A percentile compares a stretch with the other conserved stretches of the same genome.
These are phyloP conservation scores for Chrysochromulina tobinii DNA, from an alignment of 78 protist genomes.

Conservation along the genomic window DNA sequence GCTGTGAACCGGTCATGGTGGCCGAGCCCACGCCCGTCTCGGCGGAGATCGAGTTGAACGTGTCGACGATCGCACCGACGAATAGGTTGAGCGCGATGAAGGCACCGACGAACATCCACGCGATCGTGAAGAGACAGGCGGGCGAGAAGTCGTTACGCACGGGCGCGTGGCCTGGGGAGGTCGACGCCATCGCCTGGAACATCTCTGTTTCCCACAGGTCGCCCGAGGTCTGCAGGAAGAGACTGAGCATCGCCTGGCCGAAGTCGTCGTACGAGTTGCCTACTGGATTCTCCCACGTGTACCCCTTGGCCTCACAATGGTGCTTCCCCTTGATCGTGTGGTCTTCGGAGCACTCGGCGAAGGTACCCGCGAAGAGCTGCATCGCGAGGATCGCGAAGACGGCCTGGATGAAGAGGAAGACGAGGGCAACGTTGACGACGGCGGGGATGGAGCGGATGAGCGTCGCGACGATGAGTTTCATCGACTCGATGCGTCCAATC, in stretches of 20 bases:
- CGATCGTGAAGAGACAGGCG: not conserved
- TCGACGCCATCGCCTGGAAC: not conserved
- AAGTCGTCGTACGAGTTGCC: not conserved
- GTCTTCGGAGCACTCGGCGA: not conserved
- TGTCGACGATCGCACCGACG: conserved; percentile 5
- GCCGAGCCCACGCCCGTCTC: too few species aligned
- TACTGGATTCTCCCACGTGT: not conserved
- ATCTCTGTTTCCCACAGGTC: not conserved
- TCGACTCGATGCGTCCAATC: not conserved
- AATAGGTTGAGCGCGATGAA: not conserved
- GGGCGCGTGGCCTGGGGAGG: not conserved
- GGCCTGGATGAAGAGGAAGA: not conserved
- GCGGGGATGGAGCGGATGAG: not conserved
- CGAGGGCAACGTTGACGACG: not conserved
- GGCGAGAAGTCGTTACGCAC: not conserved
- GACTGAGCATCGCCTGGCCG: not conserved
- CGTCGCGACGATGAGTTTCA: not conserved
- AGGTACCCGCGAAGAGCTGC: not conserved
- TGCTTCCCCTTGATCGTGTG: too few species aligned
- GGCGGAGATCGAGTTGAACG: not conserved
- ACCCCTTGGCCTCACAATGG: too few species aligned
- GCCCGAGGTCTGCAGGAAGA: not conserved
- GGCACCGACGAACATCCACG: not conserved
- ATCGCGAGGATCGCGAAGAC: not conserved
- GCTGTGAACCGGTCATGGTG: not conserved